These are phyloP conservation scores for Bolboschoenoplectus hybrid DNA, from an alignment of 202 grass and related monocot genomes.

Conservation along the genomic window DNA sequence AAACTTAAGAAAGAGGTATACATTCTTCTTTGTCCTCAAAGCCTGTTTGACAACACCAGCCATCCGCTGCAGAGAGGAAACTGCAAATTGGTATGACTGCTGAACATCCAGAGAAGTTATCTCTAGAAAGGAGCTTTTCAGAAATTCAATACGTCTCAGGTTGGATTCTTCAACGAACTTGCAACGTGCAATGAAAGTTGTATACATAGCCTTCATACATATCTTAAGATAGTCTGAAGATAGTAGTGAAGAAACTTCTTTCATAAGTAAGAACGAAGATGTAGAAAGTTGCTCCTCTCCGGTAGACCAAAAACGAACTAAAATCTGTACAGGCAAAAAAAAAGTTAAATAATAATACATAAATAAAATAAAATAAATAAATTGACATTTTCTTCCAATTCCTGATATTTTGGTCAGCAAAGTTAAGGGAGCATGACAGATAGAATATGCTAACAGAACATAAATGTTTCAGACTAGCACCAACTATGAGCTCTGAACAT, in stretches of 20 bases:
- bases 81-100: conserved; percentile 60
- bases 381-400: not conserved
- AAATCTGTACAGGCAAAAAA: conserved; percentile 56
- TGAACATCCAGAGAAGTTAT: conserved; percentile 85
- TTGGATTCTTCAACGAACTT: conserved; percentile 74
- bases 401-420: conserved; percentile 26
- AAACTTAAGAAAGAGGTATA: conserved; percentile 22
- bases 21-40: conserved; percentile 78
- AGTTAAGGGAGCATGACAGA: conserved; percentile 12
- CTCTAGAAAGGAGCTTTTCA: conserved; percentile 65
- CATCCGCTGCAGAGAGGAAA: conserved; percentile 63
- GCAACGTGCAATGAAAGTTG: conserved; percentile 68
- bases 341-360: conserved; percentile 23
- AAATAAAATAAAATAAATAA: not conserved
- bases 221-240: conserved; percentile 63
- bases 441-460: conserved; percentile 11
- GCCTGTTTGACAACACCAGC: conserved; percentile 66
- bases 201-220: conserved; percentile 71
- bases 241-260: conserved; percentile 62
- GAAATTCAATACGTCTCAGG: conserved; percentile 64
- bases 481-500: conserved; percentile 28
- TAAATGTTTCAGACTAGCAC: conserved; percentile 11
- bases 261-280: conserved; percentile 70
- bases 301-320: conserved; percentile 81
- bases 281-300: conserved; percentile 67